These are phyloP conservation scores for Pyrenochaeta sp. DNA, from an alignment of 2,329 filamentous ascomycete species.

Conservation along the genomic window DNA sequence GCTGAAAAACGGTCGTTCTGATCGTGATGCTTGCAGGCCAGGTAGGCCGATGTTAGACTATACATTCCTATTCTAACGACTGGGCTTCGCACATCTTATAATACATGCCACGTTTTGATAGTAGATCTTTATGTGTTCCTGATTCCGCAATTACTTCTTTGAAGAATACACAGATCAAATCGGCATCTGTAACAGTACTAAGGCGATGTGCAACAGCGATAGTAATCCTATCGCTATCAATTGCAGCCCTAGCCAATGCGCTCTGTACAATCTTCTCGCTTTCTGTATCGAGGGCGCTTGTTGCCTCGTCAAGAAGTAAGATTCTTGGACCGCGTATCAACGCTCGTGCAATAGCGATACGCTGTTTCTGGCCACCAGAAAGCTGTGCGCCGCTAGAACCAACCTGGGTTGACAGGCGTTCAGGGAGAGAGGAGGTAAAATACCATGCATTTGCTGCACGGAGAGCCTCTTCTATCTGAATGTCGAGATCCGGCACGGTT, in stretches of 20 bases:
- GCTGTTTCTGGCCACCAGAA: constrained; percentile 53
- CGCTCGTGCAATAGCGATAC: constrained; percentile 53
- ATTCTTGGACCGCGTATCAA: constrained; percentile 53
- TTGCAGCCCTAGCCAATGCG: constrained; percentile 43
- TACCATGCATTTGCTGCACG: constrained; percentile 60
- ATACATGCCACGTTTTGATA: constrained; percentile 45
- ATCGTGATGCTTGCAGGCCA: too few relatives aligned
- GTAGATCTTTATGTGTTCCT: constrained; percentile 63
- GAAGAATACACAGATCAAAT: constrained; percentile 92
- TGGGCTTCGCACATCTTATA: constrained; percentile 53
- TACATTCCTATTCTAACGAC: too few relatives aligned
- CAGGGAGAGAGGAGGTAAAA: constrained; percentile 38
- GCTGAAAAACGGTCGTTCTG: too few relatives aligned
- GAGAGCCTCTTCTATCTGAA: constrained; percentile 80
- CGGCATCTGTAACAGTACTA: constrained; percentile 89
- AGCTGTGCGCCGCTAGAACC: constrained; percentile 40
- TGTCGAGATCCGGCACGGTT: constrained; percentile 29
- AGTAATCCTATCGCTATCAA: constrained; percentile 61
- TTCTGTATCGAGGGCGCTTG: constrained; percentile 45
- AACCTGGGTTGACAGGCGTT: constrained; percentile 58
- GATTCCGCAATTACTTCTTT: constrained; percentile 82
- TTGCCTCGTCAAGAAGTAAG: constrained; percentile 49
- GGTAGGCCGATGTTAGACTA: too few relatives aligned
- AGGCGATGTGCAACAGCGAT: constrained; percentile 79
- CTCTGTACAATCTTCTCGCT: constrained; percentile 50